A percentile compares a stretch with the other conserved stretches of the same genome.
Conservation (phyloP, 139 green algal species). For the Tetradesmus obliquus region DNA sequence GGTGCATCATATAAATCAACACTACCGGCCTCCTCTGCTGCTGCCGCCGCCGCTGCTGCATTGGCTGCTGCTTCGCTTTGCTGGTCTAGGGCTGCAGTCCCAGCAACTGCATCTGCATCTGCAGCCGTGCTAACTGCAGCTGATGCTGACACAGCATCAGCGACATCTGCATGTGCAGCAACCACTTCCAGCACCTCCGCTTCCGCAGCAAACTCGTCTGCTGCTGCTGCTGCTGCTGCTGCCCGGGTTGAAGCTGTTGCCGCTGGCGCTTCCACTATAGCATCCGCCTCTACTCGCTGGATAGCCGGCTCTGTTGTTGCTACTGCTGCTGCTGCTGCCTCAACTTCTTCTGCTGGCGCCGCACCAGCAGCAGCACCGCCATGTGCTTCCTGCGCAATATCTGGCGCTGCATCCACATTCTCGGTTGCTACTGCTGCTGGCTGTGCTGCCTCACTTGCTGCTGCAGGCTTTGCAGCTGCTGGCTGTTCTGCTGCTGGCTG, state of each 20-base stretch:
- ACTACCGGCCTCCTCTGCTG: not conserved
- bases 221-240: not conserved
- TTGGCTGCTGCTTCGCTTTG: not conserved
- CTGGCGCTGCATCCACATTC: not conserved
- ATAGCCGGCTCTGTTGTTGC: not conserved
- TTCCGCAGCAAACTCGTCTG: not conserved
- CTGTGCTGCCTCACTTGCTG: not conserved
- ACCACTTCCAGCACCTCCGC: not conserved
- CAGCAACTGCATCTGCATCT: not conserved
- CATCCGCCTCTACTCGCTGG: not conserved
- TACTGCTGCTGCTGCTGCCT: not conserved
- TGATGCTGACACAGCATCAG: not conserved
- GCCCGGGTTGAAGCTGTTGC: not conserved
- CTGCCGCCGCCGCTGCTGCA: not conserved
- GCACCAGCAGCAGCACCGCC: not conserved
- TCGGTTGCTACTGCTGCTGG: not conserved
- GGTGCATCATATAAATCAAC: not conserved
- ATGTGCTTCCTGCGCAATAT: not conserved
- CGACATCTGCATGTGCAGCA: not conserved
- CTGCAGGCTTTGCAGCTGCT: not conserved
- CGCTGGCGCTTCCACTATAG: not conserved
- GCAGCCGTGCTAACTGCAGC: not conserved
- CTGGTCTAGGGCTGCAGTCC: not conserved
- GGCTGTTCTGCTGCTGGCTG: not conserved
- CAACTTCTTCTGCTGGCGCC: not conserved